phyloP scores from a whole-genome alignment of 192 early-diverging fungal genomes.

The Coemansia sp. region DNA sequence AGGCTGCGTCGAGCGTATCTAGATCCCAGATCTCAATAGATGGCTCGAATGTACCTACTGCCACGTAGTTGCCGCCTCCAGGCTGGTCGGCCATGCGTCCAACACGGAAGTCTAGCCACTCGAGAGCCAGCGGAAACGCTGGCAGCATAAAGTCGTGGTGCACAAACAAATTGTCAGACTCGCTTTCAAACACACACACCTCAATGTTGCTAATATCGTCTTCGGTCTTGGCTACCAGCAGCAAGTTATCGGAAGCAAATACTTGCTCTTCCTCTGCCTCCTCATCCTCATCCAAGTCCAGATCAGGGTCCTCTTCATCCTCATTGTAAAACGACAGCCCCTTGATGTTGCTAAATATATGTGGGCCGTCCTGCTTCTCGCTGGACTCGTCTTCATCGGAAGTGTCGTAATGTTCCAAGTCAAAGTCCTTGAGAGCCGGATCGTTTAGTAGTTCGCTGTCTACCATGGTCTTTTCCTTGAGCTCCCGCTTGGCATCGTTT shows the following conservation, averaged over 20 bases:
- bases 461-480: slow-evolving; percentile 33
- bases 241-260: slow-evolving; percentile 75
- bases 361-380: slow-evolving; percentile 48
- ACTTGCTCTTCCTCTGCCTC: slow-evolving; percentile 83
- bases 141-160: slow-evolving; percentile 99
- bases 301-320: slow-evolving; percentile 83
- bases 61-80: slow-evolving; percentile 82
- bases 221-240: slow-evolving; percentile 93
- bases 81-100: slow-evolving; percentile 60
- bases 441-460: slow-evolving; percentile 46
- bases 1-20: slow-evolving; percentile 86
- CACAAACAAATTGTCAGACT: slow-evolving; percentile 85
- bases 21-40: slow-evolving; percentile 99
- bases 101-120: slow-evolving; percentile 92
- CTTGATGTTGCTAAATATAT: slow-evolving; percentile 83
- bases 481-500: slow-evolving; percentile 62
- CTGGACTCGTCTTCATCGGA: slow-evolving; percentile 55
- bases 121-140: slow-evolving; percentile 89
- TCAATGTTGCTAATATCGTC: slow-evolving; percentile 97
- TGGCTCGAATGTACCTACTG: slow-evolving; percentile 96
- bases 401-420: slow-evolving; percentile 92
- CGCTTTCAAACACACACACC: slow-evolving; percentile 84
- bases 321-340: slow-evolving; percentile 81
- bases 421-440: slow-evolving; percentile 76
- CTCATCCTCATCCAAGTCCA: slow-evolving; percentile 62